Percentiles rank a stretch among this genome's conserved stretches.
These are phyloP conservation scores for Clavispora asparagi DNA, from an alignment of 805 yeast genomes.

Conservation along the genomic window DNA sequence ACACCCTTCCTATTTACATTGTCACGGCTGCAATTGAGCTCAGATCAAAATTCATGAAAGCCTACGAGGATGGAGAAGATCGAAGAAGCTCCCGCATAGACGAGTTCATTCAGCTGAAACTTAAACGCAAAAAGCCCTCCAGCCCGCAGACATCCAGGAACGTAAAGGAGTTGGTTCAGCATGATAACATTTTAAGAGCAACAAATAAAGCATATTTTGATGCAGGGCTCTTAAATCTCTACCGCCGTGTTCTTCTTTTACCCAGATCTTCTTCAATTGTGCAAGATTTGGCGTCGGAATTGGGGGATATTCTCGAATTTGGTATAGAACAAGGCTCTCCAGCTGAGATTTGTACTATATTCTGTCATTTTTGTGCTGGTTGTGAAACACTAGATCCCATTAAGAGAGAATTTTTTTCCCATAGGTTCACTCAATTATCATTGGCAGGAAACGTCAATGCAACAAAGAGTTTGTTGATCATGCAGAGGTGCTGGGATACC, in stretches of 20 bases:
- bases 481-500: slow-evolving; percentile 50
- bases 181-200: slow-evolving; percentile 34
- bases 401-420: slow-evolving; percentile 30
- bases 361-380: slow-evolving; percentile 54
- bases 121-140: slow-evolving; percentile 1
- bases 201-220: slow-evolving; percentile 50
- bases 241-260: slow-evolving; percentile 48
- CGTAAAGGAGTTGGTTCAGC: slow-evolving; percentile 19
- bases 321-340: slow-evolving; percentile 43
- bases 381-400: slow-evolving; percentile 45
- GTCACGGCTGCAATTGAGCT: slow-evolving; percentile 34
- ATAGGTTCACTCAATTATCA: slow-evolving; percentile 38
- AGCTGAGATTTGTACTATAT: slow-evolving; percentile 51
- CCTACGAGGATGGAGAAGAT: slow-evolving; percentile 12
- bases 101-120: slow-evolving; percentile 9
- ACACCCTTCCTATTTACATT: slow-evolving; percentile 19
- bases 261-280: slow-evolving; percentile 43
- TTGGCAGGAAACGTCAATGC: slow-evolving; percentile 41
- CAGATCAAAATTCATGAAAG: slow-evolving; percentile 11
- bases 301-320: slow-evolving; percentile 30
- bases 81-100: slow-evolving; percentile 9
- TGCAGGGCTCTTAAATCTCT: slow-evolving; percentile 51
- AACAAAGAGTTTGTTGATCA: slow-evolving; percentile 40
- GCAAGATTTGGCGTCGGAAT: slow-evolving; percentile 41
- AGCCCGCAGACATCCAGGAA: slow-evolving; percentile 4